phyloP scores from a whole-genome alignment of 2,329 filamentous ascomycete species.

The Trichocomaceae sp. region DNA sequence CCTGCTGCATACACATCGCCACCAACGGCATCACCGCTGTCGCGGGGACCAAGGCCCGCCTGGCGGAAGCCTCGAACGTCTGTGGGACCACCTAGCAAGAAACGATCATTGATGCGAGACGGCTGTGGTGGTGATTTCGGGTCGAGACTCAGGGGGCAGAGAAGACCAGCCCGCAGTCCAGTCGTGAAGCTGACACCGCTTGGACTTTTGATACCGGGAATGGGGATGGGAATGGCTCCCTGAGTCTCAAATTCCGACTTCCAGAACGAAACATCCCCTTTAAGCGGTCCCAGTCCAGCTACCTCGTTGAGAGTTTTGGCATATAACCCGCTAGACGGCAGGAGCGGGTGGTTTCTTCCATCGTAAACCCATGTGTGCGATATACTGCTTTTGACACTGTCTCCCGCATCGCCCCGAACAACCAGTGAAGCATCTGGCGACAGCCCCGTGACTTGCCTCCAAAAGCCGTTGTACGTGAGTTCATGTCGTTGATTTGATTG shows the following conservation, averaged over 20 bases:
- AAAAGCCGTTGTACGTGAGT: slow-evolving; percentile 70
- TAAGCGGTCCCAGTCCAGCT: slow-evolving; percentile 77
- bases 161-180: slow-evolving; percentile 70
- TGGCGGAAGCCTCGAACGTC: slow-evolving; percentile 92
- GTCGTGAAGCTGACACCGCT: slow-evolving; percentile 78
- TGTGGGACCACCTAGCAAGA: slow-evolving; percentile 87
- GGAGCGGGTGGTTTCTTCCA: slow-evolving; percentile 72
- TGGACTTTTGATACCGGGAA: slow-evolving; percentile 61
- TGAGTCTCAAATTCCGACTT: slow-evolving; percentile 85
- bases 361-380: slow-evolving; percentile 77
- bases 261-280: slow-evolving; percentile 86
- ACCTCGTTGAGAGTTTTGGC: slow-evolving; percentile 71
- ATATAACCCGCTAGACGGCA: slow-evolving; percentile 77
- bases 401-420: slow-evolving; percentile 77
- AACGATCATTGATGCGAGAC: slow-evolving; percentile 87
- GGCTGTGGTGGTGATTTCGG: slow-evolving; percentile 50
- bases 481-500: slow-evolving; percentile 63
- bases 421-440: slow-evolving; percentile 69
- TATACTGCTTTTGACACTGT: slow-evolving; percentile 82
- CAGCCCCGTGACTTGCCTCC: slow-evolving; percentile 83
- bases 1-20: slow-evolving; percentile 89
- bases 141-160: slow-evolving; percentile 71
- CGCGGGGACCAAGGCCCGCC: slow-evolving; percentile 79
- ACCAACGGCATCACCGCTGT: slow-evolving; percentile 77
- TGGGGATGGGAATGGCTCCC: slow-evolving; percentile 64